phyloP scores from a whole-genome alignment of 495 filamentous ascomycete species.

The Haplographium delicatum region DNA sequence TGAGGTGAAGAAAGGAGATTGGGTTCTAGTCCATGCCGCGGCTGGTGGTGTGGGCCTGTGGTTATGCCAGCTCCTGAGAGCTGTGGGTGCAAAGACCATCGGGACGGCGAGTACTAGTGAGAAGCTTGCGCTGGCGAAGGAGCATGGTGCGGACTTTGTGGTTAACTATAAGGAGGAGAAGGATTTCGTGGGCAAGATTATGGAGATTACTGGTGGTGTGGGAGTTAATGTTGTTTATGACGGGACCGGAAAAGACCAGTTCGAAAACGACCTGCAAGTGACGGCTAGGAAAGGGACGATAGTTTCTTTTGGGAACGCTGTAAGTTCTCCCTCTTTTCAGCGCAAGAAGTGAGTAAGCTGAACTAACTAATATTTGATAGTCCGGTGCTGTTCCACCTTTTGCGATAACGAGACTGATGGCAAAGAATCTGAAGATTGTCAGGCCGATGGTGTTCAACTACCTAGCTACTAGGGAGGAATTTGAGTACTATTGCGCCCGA shows the following conservation, averaged over 20 bases:
- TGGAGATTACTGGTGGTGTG: slow-evolving; percentile 61
- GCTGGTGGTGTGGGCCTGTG: slow-evolving; percentile 82
- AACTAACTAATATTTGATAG: slow-evolving; percentile 1
- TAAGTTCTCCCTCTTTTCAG: slow-evolving; percentile 30
- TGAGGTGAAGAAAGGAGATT: slow-evolving; percentile 67
- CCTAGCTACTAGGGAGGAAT: slow-evolving; percentile 70
- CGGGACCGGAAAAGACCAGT: slow-evolving; percentile 81
- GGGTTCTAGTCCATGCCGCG: slow-evolving; percentile 84
- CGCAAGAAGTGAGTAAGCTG: not conserved
- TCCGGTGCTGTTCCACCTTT: slow-evolving; percentile 74
- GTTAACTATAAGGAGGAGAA: slow-evolving; percentile 64
- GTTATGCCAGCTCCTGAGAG: slow-evolving; percentile 68
- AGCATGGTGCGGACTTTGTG: slow-evolving; percentile 63
- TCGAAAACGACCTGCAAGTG: slow-evolving; percentile 75
- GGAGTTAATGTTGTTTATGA: slow-evolving; percentile 85
- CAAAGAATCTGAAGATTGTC: slow-evolving; percentile 77
- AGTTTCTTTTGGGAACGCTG: slow-evolving; percentile 81
- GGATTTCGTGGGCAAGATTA: slow-evolving; percentile 58
- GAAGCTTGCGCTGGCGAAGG: slow-evolving; percentile 66
- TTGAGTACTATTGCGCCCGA: slow-evolving; percentile 63
- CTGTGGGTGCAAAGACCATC: slow-evolving; percentile 73
- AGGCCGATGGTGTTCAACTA: slow-evolving; percentile 73
- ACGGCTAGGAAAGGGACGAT: slow-evolving; percentile 79
- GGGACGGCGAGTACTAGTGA: slow-evolving; percentile 71
- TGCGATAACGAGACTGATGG: slow-evolving; percentile 55